Evolutionary conservation across 768 basidiomycete genomes (phyloP), one percentile per base, ranked within the genome.

Genomic region (Boletus eberwhitei): DNA sequence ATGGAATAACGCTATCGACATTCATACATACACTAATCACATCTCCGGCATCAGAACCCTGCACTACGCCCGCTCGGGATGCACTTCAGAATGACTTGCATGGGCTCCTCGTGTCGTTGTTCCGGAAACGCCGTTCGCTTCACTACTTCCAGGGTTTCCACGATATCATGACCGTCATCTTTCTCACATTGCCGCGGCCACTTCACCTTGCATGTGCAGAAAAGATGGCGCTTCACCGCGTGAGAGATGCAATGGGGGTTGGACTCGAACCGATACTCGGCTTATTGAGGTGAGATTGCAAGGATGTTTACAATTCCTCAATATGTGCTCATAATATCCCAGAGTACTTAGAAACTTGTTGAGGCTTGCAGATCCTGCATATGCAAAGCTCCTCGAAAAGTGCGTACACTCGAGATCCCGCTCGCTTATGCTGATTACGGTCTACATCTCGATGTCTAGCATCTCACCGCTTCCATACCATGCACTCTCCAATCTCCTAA

Each of bases 141-240:
- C 82, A 80, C 65, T 98, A 97, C 70, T 96, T 95, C 61, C 68
- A 95, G 85, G 94, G 94, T 42, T 96, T 90, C 71, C 94, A 97
- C 65, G 94, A 97, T 64, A 92, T 98, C 40, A 77, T 92, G 21
- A 88, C 91, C 1, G 92, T 97, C 13, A 56, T 97, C 4, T 85
- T 84, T 61, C 76, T 93, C 32, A 91, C 89, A 0, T 73, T 93
- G 6, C 87, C 88, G 3, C 69, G 68, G 24, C 80, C 84, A 41
- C 61, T 83, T 22, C 86, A 81, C 41, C 67, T 86, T 0, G 68
- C 71, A 4, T 85, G 81, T 45, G 93, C 66, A 26, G 68, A 70
- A 46, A 70, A 67, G 55, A 65, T 70, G 58, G 70, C 70, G 0
- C 61, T 70, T 35, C 63, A 71, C 53, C 61, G 68, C 19, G 76